phyloP scores from a whole-genome alignment of 2,329 filamentous ascomycete species.

The Hymenoscyphus linearis region DNA sequence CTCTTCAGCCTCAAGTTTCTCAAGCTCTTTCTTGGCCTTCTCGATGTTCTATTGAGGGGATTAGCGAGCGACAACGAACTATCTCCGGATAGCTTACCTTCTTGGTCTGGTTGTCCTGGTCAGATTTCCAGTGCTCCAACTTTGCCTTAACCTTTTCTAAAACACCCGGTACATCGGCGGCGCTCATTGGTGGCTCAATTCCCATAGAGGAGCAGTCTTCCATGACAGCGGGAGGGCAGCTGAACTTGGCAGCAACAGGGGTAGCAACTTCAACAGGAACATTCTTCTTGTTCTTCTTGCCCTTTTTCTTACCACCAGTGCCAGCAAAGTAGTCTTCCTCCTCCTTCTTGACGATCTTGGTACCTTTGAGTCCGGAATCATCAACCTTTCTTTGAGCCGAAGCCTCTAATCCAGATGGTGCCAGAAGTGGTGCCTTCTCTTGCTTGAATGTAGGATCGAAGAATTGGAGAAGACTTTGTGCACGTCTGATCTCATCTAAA shows the following conservation, averaged over 20 bases:
- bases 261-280: slow-evolving; percentile 38
- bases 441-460: slow-evolving; percentile 70
- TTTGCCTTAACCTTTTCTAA: slow-evolving; percentile 91
- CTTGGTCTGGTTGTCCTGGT: slow-evolving; percentile 85
- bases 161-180: slow-evolving; percentile 71
- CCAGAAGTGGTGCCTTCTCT: slow-evolving; percentile 62
- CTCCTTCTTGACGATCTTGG: slow-evolving; percentile 77
- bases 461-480: slow-evolving; percentile 82
- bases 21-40: slow-evolving; percentile 94
- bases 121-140: slow-evolving; percentile 82
- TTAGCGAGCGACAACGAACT: slow-evolving; percentile 13
- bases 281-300: slow-evolving; percentile 59
- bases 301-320: slow-evolving; percentile 76
- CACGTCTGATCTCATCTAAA: slow-evolving; percentile 84
- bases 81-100: slow-evolving; percentile 57
- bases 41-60: slow-evolving; percentile 72
- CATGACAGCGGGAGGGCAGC: slow-evolving; percentile 83
- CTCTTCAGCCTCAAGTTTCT: slow-evolving; percentile 71
- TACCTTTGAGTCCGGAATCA: slow-evolving; percentile 77
- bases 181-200: slow-evolving; percentile 82
- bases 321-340: slow-evolving; percentile 80
- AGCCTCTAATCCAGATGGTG: slow-evolving; percentile 69
- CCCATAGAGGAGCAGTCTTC: slow-evolving; percentile 82
- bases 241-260: slow-evolving; percentile 61
- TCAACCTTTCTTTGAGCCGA: slow-evolving; percentile 79